Base-by-base conservation (phyloP, 768 basidiomycete genomes). In the Coprinopsis cinerea region DNA sequence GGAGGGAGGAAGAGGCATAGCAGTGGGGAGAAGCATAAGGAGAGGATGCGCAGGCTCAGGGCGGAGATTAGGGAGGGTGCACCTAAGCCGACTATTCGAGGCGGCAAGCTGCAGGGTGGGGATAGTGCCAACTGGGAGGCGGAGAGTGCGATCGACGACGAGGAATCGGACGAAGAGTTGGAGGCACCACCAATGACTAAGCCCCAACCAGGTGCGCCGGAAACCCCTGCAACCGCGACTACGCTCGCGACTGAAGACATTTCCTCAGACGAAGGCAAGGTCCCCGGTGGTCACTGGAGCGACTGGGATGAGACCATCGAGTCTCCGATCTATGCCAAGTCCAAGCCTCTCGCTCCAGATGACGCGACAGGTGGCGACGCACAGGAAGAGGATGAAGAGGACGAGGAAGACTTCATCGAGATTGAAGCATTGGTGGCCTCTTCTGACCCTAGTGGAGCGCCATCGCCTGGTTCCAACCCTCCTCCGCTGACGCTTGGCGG, bases 401-500 rank as follows among this genome's bases (percentile, higher is more conserved):
- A 27, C 7, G 52, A 51, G 6, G 50, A 50, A 15, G 52, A 55
- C 1, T 48, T 39, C 11, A 44, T 49, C 13, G 53, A 44, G 9
- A 82, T 84, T 45, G 78, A 83, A 48, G 79, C 81, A 25, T 68
- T 83, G n/a, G 57, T 82, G 26, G 65, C 32, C 39, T 24, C 40
- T 70, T 6, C 62, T 71, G 9, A 61, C 69, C 0, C 46, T 10
- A 53, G 58, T 22, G 43, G 44, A 32, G 48, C 28, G 40, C 48
- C 55, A 20, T 53, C 55, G 20, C 53, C 54, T 17, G 30, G 48
- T 13, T 52, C 59, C 44, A 57, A 71, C 47, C 63, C 70, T 14
- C 63, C 72, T 5, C 67, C 72, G n/a, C 61, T 71, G 14, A 64
- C 75, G 30, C 61, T 68, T 14, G 66, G 64, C 54, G 60, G 53